phyloP scores from a whole-genome alignment of 2,329 filamentous ascomycete genomes.

The Atkinsonella hypoxylon region DNA sequence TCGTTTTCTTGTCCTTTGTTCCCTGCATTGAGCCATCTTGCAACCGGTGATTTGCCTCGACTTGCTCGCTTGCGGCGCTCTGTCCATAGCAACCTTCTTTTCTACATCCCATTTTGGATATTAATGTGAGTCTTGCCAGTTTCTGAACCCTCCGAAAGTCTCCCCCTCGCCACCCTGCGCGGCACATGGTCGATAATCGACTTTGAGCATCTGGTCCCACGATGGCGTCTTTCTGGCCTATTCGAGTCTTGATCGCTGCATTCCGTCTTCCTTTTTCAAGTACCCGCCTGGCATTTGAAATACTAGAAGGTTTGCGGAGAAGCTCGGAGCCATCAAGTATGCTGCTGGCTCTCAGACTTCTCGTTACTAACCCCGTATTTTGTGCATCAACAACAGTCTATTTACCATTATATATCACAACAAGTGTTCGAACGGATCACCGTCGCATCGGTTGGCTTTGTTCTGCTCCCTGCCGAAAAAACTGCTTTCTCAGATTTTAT shows the following conservation, averaged over 20 bases:
- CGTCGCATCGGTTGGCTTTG: too few species aligned
- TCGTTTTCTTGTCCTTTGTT: not conserved
- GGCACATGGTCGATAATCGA: not conserved
- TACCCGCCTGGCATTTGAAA: not conserved
- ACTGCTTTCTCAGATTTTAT: not conserved
- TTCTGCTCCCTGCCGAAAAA: not conserved
- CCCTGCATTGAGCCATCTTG: not conserved
- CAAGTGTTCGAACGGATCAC: not conserved
- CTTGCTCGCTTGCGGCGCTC: not conserved
- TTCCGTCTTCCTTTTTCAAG: not conserved
- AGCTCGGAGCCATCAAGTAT: not conserved
- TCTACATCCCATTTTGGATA: slow-evolving; percentile 13
- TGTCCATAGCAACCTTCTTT: not conserved
- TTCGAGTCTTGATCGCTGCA: not conserved
- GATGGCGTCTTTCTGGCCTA: not conserved
- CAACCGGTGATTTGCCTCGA: not conserved
- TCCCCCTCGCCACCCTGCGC: slow-evolving; percentile 11
- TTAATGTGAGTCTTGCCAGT: slow-evolving; percentile 22
- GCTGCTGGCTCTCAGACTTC: not conserved
- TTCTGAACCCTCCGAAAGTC: slow-evolving; percentile 10
- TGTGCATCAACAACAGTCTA: not conserved
- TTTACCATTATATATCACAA: not conserved
- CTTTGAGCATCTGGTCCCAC: not conserved
- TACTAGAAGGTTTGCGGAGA: not conserved
- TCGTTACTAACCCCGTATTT: not conserved